Base-by-base conservation (phyloP, 345 rosid species). In the Trapa bicornis region DNA sequence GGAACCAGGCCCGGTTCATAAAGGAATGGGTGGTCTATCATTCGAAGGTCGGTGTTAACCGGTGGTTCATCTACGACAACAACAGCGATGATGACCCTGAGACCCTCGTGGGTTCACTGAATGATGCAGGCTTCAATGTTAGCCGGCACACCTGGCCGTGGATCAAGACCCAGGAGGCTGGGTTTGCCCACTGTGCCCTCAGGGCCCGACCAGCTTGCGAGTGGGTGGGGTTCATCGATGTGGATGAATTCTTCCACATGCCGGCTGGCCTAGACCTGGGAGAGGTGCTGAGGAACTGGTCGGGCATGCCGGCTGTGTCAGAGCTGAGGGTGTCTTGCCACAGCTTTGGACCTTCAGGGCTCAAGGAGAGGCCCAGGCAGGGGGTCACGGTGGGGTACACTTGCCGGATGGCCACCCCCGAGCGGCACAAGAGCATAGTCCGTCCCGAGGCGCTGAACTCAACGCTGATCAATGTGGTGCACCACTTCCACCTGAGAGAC, bases 21-120 rank as follows among this genome's bases (percentile, higher is more conserved):
- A 76, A 68, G 71, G 98, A 92, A 72, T 89, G 98, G 96, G 85
- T 89, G n/a, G 77, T 86, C 77, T 89, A 89, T 75, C 98, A 92
- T 63, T 77, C 83, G 70, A 76, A 43, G 22, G 82, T 92, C 1
- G 96, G 96, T 1, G 89, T 89, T 1, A 74, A 80, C 54, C 84
- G 89, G 33, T 92, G 96, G 93, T 92, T 79, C 58, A 75, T 92
- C 42, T 92, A 92, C 57, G 93, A 92, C 35, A 92, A 92, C 80
- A 92, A 87, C 54, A 92, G 96, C n/a, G 86, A 88, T 0, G 96
- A 92, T 60, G 85, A 85, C 1, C 76, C 77, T 2, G 72, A 74
- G 2, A 71, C 67, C 0, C 84, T 81, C 0, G 68, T 89, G 37
- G 71, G 75, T 7, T 76, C 76, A 1, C 74, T 91, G 10, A 48